Evolutionary conservation across 768 basidiomycete genomes (phyloP), one percentile per base, ranked within the genome.

Genomic region (Lepiota brunneoincarnata): DNA sequence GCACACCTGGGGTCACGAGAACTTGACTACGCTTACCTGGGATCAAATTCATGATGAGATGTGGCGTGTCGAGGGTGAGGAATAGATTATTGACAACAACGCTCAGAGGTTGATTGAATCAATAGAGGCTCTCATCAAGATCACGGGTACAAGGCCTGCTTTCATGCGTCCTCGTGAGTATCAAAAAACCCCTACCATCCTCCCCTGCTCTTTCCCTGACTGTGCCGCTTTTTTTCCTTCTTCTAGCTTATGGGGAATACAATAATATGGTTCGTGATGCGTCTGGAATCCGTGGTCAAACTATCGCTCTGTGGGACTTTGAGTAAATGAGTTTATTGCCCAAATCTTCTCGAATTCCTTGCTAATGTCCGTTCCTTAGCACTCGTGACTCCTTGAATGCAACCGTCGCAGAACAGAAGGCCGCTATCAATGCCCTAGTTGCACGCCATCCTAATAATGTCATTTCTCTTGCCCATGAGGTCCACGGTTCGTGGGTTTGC

Each of bases 401-500:
- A 18, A 58, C 69, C 1, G 63, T 64, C 2, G 54, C 58, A 0
- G 58, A 67, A 39, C 70, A 70, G 39, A 67, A 72, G 39, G 48
- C 52, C 4, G 43, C 56, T 17, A 76, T 74, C 49, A 59, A 63
- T 41, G 54, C 62, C 1, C 46, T 69, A 7, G 62, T 65, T 10
- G 50, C 44, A 15, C 48, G 56, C n/a, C 72, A 64, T 34, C 76
- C 75, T 0, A 52, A 58, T 15, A 73, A 61, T 11, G 62, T 75
- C n/a, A 58, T 77, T 40, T 68, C 73, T 11, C 62, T 77, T 37
- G 69, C 75, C 50, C 75, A 77, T 53, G 75, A 76, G 55, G 64
- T 67, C 15, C 59, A 68, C 21, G 62, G 69, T 71, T 41, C 35
- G 67, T 60, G 20, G 23, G 24, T 14, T 26, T 40, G 38, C 21